Evolutionary conservation across 192 early-diverging fungal species (phyloP).

Genomic region (Podila minutissima): DNA sequence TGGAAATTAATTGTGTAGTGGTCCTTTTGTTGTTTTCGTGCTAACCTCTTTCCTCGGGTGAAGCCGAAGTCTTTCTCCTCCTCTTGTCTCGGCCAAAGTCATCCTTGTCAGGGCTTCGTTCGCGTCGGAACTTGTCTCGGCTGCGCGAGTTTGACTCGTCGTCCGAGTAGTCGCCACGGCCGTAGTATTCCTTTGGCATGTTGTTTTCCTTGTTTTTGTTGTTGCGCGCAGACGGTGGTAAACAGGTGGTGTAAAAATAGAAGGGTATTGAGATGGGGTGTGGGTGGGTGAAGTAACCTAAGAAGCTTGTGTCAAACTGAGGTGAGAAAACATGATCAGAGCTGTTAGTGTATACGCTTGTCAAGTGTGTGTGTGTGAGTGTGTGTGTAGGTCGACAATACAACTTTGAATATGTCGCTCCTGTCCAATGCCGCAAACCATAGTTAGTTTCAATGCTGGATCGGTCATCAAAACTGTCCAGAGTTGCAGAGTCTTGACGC

Average conservation of each 20-base stretch:
- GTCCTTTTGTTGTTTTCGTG: not conserved
- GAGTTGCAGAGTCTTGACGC: too few relatives aligned
- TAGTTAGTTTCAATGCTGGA: too few relatives aligned
- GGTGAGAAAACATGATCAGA: too few relatives aligned
- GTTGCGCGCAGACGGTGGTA: not conserved
- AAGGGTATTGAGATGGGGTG: not conserved
- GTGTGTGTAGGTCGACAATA: too few relatives aligned
- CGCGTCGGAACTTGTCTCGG: slow-evolving; percentile 48
- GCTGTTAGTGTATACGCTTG: too few relatives aligned
- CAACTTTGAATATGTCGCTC: too few relatives aligned
- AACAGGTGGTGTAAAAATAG: not conserved
- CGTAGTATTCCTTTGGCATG: slow-evolving; percentile 53
- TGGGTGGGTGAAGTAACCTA: too few relatives aligned
- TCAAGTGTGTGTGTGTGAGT: too few relatives aligned
- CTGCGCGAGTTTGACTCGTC: slow-evolving; percentile 43
- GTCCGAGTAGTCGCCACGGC: slow-evolving; percentile 49
- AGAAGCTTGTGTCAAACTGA: too few relatives aligned
- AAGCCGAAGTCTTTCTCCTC: slow-evolving; percentile 46
- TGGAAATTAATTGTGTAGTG: not conserved
- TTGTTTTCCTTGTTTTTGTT: not conserved
- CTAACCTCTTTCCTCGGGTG: slow-evolving; percentile 46
- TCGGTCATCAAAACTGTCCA: too few relatives aligned
- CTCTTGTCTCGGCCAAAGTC: slow-evolving; percentile 52
- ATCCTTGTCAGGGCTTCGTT: slow-evolving; percentile 49
- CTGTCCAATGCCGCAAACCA: too few relatives aligned